Conservation (phyloP, 2,329 filamentous ascomycete genomes). For the Colletotrichum filicis region DNA sequence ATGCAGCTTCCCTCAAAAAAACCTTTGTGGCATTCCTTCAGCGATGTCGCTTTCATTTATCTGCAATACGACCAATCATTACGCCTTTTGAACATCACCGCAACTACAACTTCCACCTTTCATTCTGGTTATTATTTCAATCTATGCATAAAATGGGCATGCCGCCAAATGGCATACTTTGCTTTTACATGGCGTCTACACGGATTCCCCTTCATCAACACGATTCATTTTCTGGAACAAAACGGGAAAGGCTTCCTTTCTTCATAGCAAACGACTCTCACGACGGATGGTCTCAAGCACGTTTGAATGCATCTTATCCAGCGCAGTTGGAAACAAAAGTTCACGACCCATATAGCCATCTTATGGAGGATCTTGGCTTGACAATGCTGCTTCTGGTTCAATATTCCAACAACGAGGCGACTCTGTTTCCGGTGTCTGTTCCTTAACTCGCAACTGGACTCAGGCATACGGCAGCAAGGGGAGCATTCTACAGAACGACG, state of each 20-base stretch:
- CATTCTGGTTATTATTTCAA: conserved; percentile 29
- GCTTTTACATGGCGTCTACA: conserved; percentile 42
- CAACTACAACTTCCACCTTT: conserved; percentile 21
- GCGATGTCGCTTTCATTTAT: conserved; percentile 14
- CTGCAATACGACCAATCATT: conserved; percentile 24
- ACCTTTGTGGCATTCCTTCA: background rate
- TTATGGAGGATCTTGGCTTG: background rate
- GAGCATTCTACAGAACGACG: background rate
- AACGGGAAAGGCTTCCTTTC: conserved; percentile 37
- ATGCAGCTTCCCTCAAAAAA: background rate
- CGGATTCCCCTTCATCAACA: conserved; percentile 40
- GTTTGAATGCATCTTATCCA: conserved; percentile 32
- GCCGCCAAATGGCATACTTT: conserved; percentile 33
- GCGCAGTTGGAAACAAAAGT: conserved; percentile 22
- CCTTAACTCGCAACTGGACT: background rate
- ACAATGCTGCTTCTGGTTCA: background rate
- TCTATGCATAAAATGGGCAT: conserved; percentile 35
- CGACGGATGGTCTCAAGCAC: conserved; percentile 33
- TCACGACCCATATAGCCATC: conserved; percentile 16
- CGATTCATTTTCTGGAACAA: conserved; percentile 42
- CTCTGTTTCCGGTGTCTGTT: background rate
- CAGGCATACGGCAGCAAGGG: conserved; percentile 8
- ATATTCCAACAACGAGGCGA: background rate
- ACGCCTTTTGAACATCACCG: conserved; percentile 12
- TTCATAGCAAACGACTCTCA: conserved; percentile 36